A percentile compares a stretch with the other conserved stretches of the same genome.
Conservation (phyloP, 2,329 filamentous ascomycete species). For the Cladophialophora carrionii region DNA sequence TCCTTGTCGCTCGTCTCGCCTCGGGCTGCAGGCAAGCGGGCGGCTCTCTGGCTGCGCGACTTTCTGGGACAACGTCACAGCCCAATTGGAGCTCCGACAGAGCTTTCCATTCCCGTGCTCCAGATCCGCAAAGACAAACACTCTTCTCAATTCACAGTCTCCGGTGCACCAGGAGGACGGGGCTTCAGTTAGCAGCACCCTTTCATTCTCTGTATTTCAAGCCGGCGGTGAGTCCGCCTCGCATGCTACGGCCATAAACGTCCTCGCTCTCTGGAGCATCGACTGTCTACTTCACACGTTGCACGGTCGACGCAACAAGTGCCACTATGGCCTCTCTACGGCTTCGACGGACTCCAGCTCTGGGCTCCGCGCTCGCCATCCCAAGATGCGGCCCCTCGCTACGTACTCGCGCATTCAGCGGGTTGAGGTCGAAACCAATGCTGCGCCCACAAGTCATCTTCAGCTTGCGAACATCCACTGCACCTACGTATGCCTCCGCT, state of each 20-base stretch:
- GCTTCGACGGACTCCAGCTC: slow-evolving; percentile 33
- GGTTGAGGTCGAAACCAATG: slow-evolving; percentile 29
- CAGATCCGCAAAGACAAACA: slow-evolving; percentile 1
- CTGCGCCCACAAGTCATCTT: slow-evolving; percentile 14
- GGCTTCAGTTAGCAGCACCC: slow-evolving; percentile 3
- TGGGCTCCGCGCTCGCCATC: slow-evolving; percentile 32
- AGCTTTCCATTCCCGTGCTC: slow-evolving; percentile 24
- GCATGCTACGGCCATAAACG: slow-evolving; percentile 29
- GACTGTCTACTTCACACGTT: slow-evolving; percentile 18
- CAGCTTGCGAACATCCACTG: slow-evolving; percentile 16
- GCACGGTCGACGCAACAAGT: slow-evolving; percentile 16
- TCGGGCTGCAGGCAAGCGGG: slow-evolving; percentile 3
- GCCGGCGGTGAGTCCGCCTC: slow-evolving; percentile 27
- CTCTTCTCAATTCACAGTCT: neutral
- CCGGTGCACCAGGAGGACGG: slow-evolving; percentile 6
- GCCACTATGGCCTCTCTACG: slow-evolving; percentile 35
- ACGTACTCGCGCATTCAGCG: slow-evolving; percentile 31
- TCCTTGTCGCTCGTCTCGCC: slow-evolving; percentile 9
- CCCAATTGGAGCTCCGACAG: slow-evolving; percentile 24
- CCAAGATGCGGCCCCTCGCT: slow-evolving; percentile 27
- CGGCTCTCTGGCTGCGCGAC: slow-evolving; percentile 17
- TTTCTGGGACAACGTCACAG: slow-evolving; percentile 16
- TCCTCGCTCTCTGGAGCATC: slow-evolving; percentile 31
- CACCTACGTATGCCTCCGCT: slow-evolving; percentile 25
- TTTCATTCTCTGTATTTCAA: slow-evolving; percentile 18